Evolutionary conservation across 2,329 filamentous ascomycete species (phyloP).

Genomic region (Hirsutella rhossiliensis): DNA sequence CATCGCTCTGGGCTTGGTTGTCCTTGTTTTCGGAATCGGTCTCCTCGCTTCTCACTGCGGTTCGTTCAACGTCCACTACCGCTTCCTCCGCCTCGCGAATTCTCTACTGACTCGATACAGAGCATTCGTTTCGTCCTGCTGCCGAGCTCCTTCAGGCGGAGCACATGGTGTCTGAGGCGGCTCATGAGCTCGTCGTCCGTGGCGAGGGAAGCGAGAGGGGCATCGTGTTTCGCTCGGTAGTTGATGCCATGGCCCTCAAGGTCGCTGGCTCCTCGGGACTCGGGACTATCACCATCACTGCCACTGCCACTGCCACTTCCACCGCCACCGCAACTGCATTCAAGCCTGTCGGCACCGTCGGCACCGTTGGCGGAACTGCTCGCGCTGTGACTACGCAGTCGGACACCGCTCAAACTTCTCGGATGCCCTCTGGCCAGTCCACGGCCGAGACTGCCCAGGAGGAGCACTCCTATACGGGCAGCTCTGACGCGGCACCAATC

Average conservation of each 20-base stretch:
- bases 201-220: slow-evolving; percentile 9
- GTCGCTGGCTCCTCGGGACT: slow-evolving; percentile 4
- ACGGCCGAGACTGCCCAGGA: not conserved
- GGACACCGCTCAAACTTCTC: not conserved
- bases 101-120: not conserved
- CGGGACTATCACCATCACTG: slow-evolving; percentile 5
- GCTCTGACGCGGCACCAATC: not conserved
- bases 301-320: slow-evolving; percentile 1
- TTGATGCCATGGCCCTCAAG: slow-evolving; percentile 4
- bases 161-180: slow-evolving; percentile 7
- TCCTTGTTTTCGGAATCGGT: slow-evolving; percentile 16
- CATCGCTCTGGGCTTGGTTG: slow-evolving; percentile 6
- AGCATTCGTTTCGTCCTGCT: not conserved
- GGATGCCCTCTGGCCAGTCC: not conserved
- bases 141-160: slow-evolving; percentile 9
- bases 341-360: not conserved
- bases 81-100: not conserved
- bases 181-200: slow-evolving; percentile 10
- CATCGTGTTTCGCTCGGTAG: slow-evolving; percentile 2
- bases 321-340: too few relatives aligned
- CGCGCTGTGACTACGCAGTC: not conserved
- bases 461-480: slow-evolving; percentile 1
- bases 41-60: slow-evolving; percentile 15
- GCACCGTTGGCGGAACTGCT: not conserved
- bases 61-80: slow-evolving; percentile 4